These are phyloP conservation scores for Grosmannia huntii DNA, from an alignment of 2,329 filamentous ascomycete species.

Conservation along the genomic window DNA sequence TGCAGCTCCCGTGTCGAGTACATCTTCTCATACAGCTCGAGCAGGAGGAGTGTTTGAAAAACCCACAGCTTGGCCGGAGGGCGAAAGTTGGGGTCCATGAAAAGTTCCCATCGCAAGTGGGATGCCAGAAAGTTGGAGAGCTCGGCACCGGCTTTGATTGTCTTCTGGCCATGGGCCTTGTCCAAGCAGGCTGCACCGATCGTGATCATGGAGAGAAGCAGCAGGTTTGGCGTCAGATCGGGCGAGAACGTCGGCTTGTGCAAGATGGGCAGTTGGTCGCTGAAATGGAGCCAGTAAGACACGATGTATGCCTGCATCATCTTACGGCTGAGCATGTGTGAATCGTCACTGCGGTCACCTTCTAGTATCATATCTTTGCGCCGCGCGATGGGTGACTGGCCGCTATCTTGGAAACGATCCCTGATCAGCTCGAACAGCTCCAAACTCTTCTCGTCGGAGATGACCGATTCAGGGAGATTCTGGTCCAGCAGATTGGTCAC, in stretches of 20 bases:
- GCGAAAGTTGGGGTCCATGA: conserved; percentile 79
- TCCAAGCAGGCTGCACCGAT: conserved; percentile 87
- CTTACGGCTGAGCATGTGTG: conserved; percentile 63
- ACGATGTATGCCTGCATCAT: conserved; percentile 95
- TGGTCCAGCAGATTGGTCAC: conserved; percentile 77
- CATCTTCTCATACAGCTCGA: conserved; percentile 97
- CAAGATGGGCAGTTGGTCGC: conserved; percentile 84
- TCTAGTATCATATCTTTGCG: conserved; percentile 67
- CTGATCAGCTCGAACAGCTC: conserved; percentile 74
- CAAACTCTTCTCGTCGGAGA: conserved; percentile 79
- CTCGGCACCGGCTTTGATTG: conserved; percentile 65
- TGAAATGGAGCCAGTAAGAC: conserved; percentile 92
- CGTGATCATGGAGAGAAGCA: conserved; percentile 80
- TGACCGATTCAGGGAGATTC: conserved; percentile 61
- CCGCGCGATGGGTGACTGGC: conserved; percentile 59
- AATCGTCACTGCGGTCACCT: conserved; percentile 56
- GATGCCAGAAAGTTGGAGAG: conserved; percentile 83
- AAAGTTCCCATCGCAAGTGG: conserved; percentile 92
- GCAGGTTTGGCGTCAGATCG: conserved; percentile 70
- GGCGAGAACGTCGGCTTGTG: conserved; percentile 90
- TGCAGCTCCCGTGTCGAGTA: conserved; percentile 85
- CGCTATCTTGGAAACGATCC: conserved; percentile 67
- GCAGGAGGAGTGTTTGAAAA: conserved; percentile 77
- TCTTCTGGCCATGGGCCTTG: conserved; percentile 60
- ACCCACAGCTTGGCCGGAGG: conserved; percentile 93